Conservation (phyloP, 495 filamentous ascomycete species). For the Xylaria flabelliformis region DNA sequence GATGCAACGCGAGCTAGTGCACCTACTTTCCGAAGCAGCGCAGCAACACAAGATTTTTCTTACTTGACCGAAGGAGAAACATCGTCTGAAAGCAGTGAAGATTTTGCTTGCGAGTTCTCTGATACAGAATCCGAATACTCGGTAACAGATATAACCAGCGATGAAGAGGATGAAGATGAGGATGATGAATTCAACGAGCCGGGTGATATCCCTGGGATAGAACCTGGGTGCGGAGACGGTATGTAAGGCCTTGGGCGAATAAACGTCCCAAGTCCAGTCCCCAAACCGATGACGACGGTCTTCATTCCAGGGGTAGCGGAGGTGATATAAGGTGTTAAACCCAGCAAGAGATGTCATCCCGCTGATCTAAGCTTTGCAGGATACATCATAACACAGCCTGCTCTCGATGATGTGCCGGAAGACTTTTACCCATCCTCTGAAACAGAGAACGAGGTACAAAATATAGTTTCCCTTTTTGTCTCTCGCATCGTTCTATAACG, state of each 20-base stretch:
- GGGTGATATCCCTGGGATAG: constrained; percentile 85
- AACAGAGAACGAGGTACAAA: constrained; percentile 50
- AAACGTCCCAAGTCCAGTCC: neutral
- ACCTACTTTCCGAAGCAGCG: constrained; percentile 44
- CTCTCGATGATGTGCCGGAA: constrained; percentile 82
- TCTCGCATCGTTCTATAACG: neutral
- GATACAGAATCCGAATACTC: constrained; percentile 62
- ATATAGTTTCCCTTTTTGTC: neutral
- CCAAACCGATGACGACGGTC: neutral
- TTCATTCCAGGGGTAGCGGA: neutral
- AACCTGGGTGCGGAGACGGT: constrained; percentile 73
- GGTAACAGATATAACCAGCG: constrained; percentile 54
- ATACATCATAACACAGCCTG: constrained; percentile 82
- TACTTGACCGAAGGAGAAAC: constrained; percentile 40
- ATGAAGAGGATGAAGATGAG: constrained; percentile 51
- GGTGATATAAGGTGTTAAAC: constrained; percentile 28
- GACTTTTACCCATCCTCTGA: constrained; percentile 71
- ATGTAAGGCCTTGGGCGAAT: constrained; percentile 29
- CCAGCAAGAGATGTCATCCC: constrained; percentile 13
- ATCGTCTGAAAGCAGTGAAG: constrained; percentile 49
- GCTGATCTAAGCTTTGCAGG: constrained; percentile 31
- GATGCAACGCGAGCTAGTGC: constrained; percentile 39
- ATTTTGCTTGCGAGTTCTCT: constrained; percentile 57
- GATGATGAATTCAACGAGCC: constrained; percentile 59
- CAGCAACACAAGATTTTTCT: constrained; percentile 28